Evolutionary conservation across 2,329 filamentous ascomycete species (phyloP).

Genomic region (Diatrype stigma): DNA sequence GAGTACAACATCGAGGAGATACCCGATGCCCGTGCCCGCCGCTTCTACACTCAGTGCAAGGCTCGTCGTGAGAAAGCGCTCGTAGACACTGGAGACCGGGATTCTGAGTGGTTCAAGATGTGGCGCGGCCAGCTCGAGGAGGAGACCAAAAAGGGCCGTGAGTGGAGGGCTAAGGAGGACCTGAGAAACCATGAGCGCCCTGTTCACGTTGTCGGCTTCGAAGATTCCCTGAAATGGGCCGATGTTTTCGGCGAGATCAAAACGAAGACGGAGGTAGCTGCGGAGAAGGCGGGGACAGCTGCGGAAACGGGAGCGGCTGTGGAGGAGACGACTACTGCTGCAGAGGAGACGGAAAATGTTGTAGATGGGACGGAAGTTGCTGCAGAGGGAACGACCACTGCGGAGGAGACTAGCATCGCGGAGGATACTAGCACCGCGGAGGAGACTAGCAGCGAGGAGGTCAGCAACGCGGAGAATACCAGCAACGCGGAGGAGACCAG

Average conservation of each 20-base stretch:
- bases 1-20: conserved; percentile 74
- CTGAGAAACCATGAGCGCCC: conserved; percentile 43
- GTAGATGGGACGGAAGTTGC: too few relatives aligned
- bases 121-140: conserved; percentile 37
- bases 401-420: too few relatives aligned
- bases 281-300: too few relatives aligned
- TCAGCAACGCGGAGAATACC: too few relatives aligned
- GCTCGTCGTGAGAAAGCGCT: conserved; percentile 49
- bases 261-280: not conserved
- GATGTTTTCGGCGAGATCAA: conserved; percentile 29
- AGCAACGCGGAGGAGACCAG: too few relatives aligned
- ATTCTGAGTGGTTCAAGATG: conserved; percentile 42
- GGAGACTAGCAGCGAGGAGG: too few relatives aligned
- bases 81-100: conserved; percentile 37
- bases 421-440: too few relatives aligned
- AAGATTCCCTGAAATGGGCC: conserved; percentile 28
- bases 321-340: too few relatives aligned
- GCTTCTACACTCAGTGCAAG: conserved; percentile 54
- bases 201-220: conserved; percentile 43
- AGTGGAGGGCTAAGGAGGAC: conserved; percentile 54
- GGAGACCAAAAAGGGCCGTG: conserved; percentile 49
- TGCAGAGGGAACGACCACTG: too few relatives aligned
- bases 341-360: too few relatives aligned
- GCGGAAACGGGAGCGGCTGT: too few relatives aligned
- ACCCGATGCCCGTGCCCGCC: conserved; percentile 35